Base-by-base conservation (phyloP, 2,329 filamentous ascomycete species). In the Aspergillus arachidicola region DNA sequence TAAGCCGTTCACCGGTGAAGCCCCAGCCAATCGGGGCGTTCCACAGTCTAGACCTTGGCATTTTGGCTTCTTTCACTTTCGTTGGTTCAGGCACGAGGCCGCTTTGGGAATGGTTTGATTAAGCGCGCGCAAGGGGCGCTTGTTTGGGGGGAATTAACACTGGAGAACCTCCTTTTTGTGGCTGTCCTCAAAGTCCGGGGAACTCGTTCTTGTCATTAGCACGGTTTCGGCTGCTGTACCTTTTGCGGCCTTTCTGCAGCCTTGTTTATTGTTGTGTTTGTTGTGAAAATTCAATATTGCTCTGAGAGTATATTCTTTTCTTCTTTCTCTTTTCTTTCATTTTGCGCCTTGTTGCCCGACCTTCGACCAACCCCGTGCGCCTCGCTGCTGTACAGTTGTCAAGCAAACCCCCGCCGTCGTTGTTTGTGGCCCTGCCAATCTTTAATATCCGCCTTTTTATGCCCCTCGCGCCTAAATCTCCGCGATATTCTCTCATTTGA, bases 41-140 rank as follows among this genome's bases (percentile, higher is more conserved):
- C 3, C 16, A 11, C 30, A 34, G 19, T 36, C n/a, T 54, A 36
- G 51, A 36, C 30, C 32, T 54, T 55, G 30, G 30, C 32, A 36
- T 23, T 54, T 36, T 11, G 19, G 32, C 7, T 19, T 23, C 21
- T 54, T 34, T 21, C 30, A 19, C 51, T 10, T 11, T 34, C n/a
- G 53, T 58, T 54, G 46, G 64, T 48, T 62, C 69, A 67, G 67
- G 67, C 64, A 68, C 64, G 63, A 64, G 67, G 28, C 60, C 34
- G 45, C 48, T 60, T 64, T 63, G 36, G 58, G 48, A 57, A 63
- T 68, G 50, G 60, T 41, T 28, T 57, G 64, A 66, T 65, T 72
- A 77, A 69, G 69, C 76, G 75, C 76, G 75, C 75, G 74, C 71
- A 75, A 76, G 74, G 72, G 70, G 76, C 76, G 76, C 74, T 74